phyloP scores from a whole-genome alignment of 129 eudicot genomes.

The Rutidosis leptorrhynchoides region DNA sequence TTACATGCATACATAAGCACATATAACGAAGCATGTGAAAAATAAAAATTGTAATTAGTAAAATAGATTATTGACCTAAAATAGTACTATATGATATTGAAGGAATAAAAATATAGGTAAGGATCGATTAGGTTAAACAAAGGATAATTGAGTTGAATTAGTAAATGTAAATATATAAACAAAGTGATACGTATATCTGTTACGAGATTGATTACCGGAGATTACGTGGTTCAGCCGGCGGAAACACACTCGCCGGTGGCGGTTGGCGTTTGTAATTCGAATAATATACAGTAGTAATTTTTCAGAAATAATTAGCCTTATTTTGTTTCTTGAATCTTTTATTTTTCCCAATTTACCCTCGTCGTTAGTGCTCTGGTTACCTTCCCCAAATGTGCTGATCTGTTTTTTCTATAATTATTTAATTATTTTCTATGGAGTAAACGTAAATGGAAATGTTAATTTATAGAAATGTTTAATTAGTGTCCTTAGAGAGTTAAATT shows the following conservation, averaged over 20 bases:
- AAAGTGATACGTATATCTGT: neutral
- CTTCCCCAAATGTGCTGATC: neutral
- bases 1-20: neutral
- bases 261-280: constrained; percentile 3
- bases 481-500: too few relatives aligned
- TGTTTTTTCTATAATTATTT: neutral
- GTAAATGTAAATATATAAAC: neutral
- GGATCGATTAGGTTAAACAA: constrained; percentile 4
- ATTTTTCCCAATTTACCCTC: neutral
- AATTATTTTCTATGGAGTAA: neutral
- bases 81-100: neutral
- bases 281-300: neutral
- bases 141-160: neutral
- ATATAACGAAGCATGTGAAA: too few relatives aligned
- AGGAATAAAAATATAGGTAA: neutral
- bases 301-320: neutral
- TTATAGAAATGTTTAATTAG: too few relatives aligned
- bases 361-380: neutral
- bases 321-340: constrained; percentile 15
- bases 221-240: constrained; percentile 16
- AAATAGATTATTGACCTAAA: constrained; percentile 15
- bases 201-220: constrained; percentile 8
- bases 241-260: constrained; percentile 16
- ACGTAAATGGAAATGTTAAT: too few relatives aligned
- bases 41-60: neutral